Conservation (phyloP, 495 filamentous ascomycete genomes). For the Alectoria sarmentosa region DNA sequence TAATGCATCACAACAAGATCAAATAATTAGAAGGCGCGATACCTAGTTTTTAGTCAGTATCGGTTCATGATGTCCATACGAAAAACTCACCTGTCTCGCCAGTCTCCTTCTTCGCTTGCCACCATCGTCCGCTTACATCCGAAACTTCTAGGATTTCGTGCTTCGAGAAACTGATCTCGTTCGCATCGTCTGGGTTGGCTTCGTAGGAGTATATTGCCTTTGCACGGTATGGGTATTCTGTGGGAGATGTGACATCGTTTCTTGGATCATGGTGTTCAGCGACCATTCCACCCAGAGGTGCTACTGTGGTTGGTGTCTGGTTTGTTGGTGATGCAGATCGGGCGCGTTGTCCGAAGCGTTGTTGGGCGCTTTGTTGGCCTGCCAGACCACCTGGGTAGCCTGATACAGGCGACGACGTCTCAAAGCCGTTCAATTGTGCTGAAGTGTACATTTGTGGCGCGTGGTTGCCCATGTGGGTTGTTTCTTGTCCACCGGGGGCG, state of each 20-base stretch:
- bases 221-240: constrained; percentile 92
- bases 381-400: constrained; percentile 60
- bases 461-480: constrained; percentile 60
- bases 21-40: constrained; percentile 90
- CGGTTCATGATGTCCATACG: neutral
- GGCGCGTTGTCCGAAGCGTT: constrained; percentile 45
- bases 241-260: constrained; percentile 67
- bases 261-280: constrained; percentile 32
- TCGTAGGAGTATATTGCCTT: constrained; percentile 99
- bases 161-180: constrained; percentile 95
- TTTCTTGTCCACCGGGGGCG: constrained; percentile 54
- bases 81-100: constrained; percentile 74
- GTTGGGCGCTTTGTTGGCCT: constrained; percentile 48
- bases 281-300: constrained; percentile 29
- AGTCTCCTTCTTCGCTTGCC: constrained; percentile 92
- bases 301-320: constrained; percentile 32
- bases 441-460: constrained; percentile 97
- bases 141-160: constrained; percentile 96
- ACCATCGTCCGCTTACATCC: constrained; percentile 96
- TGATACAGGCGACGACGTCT: constrained; percentile 89
- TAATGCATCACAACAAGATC: constrained; percentile 65
- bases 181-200: constrained; percentile 94
- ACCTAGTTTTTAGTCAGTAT: neutral
- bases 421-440: constrained; percentile 87
- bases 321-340: constrained; percentile 30